A percentile compares a stretch with the other conserved stretches of the same genome.
phyloP scores from a whole-genome alignment of 768 basidiomycete genomes.

The Kwoniella dendrophila region DNA sequence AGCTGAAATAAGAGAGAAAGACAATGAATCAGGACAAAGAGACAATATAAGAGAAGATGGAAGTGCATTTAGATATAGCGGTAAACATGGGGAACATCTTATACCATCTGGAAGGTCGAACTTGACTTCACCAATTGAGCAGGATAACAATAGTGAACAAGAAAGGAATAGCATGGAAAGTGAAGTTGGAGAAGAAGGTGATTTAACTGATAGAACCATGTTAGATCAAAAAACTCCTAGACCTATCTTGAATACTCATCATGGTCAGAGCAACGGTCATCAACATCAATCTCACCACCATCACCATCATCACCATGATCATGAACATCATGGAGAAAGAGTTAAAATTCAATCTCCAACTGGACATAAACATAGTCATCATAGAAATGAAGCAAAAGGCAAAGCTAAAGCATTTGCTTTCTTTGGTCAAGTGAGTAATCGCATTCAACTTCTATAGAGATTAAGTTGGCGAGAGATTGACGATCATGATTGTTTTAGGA shows the following conservation, averaged over 20 bases:
- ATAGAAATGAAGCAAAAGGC: conserved; percentile 15
- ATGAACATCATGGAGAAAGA: not conserved
- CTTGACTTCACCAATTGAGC: conserved; percentile 8
- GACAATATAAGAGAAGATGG: conserved; percentile 61
- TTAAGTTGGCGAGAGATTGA: not conserved
- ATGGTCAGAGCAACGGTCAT: not conserved
- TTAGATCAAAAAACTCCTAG: conserved; percentile 18
- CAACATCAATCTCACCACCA: conserved; percentile 15
- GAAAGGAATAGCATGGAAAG: conserved; percentile 1
- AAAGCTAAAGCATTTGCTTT: conserved; percentile 55
- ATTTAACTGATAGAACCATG: too few relatives aligned
- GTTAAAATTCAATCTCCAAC: too few relatives aligned
- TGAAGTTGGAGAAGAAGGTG: not conserved
- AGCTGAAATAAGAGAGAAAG: conserved; percentile 54
- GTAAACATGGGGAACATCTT: conserved; percentile 30
- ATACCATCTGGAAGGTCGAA: conserved; percentile 33
- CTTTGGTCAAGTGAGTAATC: conserved; percentile 55
- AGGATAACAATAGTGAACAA: not conserved
- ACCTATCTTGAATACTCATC: not conserved
- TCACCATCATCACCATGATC: conserved; percentile 28
- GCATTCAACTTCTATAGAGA: too few relatives aligned
- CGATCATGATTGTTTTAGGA: conserved; percentile 33
- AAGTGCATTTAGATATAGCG: conserved; percentile 26
- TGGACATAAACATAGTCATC: too few relatives aligned
- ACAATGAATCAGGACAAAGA: conserved; percentile 61